These are phyloP conservation scores for Knufia fluminis DNA, from an alignment of 2,329 filamentous ascomycete species.

Conservation along the genomic window DNA sequence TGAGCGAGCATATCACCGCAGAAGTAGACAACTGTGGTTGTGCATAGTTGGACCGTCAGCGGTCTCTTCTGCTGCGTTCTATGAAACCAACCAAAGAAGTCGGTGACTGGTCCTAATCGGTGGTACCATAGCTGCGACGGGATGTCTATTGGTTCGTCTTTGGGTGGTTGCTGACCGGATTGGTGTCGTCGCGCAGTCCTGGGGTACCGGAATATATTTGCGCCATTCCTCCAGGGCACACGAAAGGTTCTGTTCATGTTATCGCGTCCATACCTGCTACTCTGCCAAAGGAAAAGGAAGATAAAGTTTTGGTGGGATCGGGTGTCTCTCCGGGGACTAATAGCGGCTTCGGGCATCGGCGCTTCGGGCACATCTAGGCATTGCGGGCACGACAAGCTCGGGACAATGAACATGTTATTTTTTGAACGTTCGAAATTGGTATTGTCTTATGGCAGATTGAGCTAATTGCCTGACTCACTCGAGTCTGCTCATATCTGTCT, in stretches of 20 bases:
- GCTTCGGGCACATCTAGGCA: not conserved
- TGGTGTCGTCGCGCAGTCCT: not conserved
- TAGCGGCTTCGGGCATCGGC: not conserved
- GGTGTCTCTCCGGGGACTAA: not conserved
- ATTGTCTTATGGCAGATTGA: conserved; percentile 5
- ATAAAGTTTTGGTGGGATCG: not conserved
- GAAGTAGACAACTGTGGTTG: conserved; percentile 68
- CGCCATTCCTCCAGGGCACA: not conserved
- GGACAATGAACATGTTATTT: not conserved
- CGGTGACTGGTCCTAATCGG: conserved; percentile 21
- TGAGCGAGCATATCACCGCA: conserved; percentile 32
- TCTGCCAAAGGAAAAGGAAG: too few species aligned
- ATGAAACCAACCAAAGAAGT: conserved; percentile 24
- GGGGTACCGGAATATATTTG: not conserved
- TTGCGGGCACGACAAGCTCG: not conserved
- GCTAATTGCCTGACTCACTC: not conserved
- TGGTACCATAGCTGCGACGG: conserved; percentile 22
- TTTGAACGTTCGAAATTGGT: conserved; percentile 3
- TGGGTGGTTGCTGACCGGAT: conserved; percentile 2
- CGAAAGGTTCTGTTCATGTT: conserved; percentile 4
- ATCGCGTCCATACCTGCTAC: not conserved
- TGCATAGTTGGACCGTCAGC: conserved; percentile 69
- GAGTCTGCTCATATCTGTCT: not conserved
- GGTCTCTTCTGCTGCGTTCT: conserved; percentile 63
- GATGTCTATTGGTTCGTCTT: conserved; percentile 19